Evolutionary conservation across 2,329 filamentous ascomycete species (phyloP).

Genomic region (Colletotrichum tamarilloi): DNA sequence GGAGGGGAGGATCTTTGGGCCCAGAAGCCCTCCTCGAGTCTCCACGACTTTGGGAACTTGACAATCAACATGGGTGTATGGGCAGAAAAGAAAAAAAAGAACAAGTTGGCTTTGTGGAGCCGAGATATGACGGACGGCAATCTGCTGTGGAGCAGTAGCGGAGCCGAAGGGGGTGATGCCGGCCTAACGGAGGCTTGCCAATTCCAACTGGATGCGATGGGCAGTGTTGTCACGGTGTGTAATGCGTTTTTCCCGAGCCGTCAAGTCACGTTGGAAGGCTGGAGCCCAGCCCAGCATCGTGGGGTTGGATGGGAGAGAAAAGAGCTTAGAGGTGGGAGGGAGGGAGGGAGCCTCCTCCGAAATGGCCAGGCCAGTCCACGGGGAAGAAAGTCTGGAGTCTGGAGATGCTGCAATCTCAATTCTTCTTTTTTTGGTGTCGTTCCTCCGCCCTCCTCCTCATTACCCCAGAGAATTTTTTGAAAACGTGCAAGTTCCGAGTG

Average conservation of each 20-base stretch:
- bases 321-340: background rate
- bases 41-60: background rate
- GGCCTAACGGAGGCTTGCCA: slow-evolving; percentile 17
- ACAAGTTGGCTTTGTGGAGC: background rate
- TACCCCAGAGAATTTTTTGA: background rate
- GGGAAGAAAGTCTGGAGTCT: background rate
- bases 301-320: background rate
- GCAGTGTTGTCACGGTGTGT: background rate
- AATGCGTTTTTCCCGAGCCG: background rate
- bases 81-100: background rate
- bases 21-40: too few species aligned
- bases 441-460: background rate
- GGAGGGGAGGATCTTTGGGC: background rate
- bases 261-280: background rate
- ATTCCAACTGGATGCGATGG: background rate
- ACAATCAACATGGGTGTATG: background rate
- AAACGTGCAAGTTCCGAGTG: slow-evolving; percentile 12
- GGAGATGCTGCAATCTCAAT: background rate
- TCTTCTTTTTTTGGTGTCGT: background rate
- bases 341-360: background rate
- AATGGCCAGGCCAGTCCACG: slow-evolving; percentile 16
- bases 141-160: slow-evolving; percentile 19
- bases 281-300: background rate
- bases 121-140: slow-evolving; percentile 23
- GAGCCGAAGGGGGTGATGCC: slow-evolving; percentile 24